Conservation (phyloP, 495 filamentous ascomycete species). For the Penicillium fimorum region DNA sequence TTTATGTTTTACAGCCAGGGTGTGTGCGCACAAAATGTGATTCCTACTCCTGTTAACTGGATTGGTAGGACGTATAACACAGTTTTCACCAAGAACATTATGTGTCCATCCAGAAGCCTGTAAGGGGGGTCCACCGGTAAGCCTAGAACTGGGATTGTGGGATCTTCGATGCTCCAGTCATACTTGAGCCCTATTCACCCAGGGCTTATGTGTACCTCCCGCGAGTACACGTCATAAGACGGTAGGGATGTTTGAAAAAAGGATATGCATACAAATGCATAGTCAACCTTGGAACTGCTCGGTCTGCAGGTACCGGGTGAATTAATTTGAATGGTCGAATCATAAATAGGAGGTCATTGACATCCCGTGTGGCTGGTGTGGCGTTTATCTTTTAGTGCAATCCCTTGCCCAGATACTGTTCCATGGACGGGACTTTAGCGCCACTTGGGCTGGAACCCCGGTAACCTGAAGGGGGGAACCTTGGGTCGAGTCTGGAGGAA, state of each 20-base stretch:
- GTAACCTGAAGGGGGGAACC: background rate
- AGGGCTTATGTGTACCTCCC: background rate
- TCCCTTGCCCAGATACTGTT: background rate
- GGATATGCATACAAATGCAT: background rate
- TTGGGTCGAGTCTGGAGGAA: background rate
- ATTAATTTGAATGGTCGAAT: constrained; percentile 5
- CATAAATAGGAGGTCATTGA: background rate
- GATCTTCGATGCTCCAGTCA: constrained; percentile 8
- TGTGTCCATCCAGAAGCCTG: constrained; percentile 9
- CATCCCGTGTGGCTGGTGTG: constrained; percentile 9
- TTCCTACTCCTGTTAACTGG: background rate
- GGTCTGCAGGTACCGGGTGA: constrained; percentile 3
- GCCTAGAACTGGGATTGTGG: constrained; percentile 6
- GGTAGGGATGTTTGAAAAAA: background rate
- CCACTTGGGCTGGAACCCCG: constrained; percentile 1
- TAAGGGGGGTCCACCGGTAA: constrained; percentile 8
- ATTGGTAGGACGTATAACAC: constrained; percentile 1
- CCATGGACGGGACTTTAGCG: constrained; percentile 6
- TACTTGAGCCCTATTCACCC: background rate
- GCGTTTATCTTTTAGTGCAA: background rate
- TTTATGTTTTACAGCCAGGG: background rate
- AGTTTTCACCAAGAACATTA: constrained; percentile 3
- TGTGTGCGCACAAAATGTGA: background rate
- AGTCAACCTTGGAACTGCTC: background rate
- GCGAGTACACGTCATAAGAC: constrained; percentile 4